Conservation (phyloP, 768 basidiomycete species). For the Panaeolus papilionaceus region DNA sequence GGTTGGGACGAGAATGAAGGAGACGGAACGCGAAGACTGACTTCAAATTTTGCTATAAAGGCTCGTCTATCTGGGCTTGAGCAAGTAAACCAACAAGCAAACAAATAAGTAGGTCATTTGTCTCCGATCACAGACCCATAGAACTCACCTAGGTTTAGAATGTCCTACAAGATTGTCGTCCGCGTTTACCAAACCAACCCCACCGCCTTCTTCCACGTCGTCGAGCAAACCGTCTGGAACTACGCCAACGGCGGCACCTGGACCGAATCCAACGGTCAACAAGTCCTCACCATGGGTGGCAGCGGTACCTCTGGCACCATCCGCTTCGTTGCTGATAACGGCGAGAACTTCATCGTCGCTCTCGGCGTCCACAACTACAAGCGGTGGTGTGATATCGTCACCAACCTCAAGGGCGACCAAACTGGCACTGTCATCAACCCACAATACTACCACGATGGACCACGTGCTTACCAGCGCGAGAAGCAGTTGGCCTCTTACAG, state of each 20-base stretch:
- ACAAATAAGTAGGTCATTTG: too few relatives aligned
- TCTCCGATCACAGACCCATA: too few relatives aligned
- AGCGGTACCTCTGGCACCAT: conserved; percentile 48
- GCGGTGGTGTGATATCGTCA: conserved; percentile 45
- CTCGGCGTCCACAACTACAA: conserved; percentile 47
- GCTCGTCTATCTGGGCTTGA: too few relatives aligned
- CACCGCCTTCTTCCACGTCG: conserved; percentile 33
- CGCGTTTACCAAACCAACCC: conserved; percentile 21
- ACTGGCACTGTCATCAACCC: conserved; percentile 34
- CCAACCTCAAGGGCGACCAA: conserved; percentile 31
- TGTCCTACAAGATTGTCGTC: conserved; percentile 18
- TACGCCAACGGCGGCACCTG: conserved; percentile 24
- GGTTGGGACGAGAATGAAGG: too few relatives aligned
- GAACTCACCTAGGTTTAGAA: not conserved
- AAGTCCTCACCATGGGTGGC: conserved; percentile 39
- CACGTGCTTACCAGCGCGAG: conserved; percentile 18
- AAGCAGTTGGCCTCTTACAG: conserved; percentile 15
- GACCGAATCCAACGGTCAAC: conserved; percentile 19
- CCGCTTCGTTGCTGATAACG: conserved; percentile 35
- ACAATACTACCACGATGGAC: conserved; percentile 32
- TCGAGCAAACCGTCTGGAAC: conserved; percentile 41
- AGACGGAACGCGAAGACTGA: too few relatives aligned
- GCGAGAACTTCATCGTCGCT: conserved; percentile 39
- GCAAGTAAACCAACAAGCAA: too few relatives aligned
- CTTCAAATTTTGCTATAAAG: too few relatives aligned